Conservation (phyloP, 805 yeast species). For the Barnettozyma wickerhamii region DNA sequence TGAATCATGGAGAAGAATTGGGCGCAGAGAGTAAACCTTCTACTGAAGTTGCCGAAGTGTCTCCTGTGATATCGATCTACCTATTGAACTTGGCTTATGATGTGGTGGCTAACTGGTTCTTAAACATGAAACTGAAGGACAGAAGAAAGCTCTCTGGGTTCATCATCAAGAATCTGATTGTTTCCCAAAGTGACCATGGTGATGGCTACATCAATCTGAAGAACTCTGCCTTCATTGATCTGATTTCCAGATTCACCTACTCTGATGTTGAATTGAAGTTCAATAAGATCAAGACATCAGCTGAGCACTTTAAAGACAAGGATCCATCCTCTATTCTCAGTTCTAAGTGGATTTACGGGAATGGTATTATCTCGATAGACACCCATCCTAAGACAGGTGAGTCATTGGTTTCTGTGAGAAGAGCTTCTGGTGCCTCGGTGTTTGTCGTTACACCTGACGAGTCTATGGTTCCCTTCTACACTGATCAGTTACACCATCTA, state of each 20-base stretch:
- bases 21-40: constrained; percentile 53
- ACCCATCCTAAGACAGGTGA: constrained; percentile 50
- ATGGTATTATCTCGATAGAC: constrained; percentile 50
- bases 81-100: constrained; percentile 58
- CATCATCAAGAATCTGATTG: constrained; percentile 51
- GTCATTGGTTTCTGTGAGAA: constrained; percentile 46
- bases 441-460: constrained; percentile 42
- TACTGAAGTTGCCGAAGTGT: constrained; percentile 40
- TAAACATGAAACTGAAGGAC: constrained; percentile 55
- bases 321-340: constrained; percentile 19
- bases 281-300: constrained; percentile 18
- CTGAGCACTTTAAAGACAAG: constrained; percentile 23
- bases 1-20: constrained; percentile 38
- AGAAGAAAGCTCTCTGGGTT: constrained; percentile 59
- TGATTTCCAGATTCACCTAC: constrained; percentile 62
- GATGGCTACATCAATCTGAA: constrained; percentile 35
- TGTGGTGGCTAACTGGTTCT: constrained; percentile 68
- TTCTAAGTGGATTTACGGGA: constrained; percentile 59
- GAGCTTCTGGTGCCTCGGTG: constrained; percentile 62
- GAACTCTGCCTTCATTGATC: constrained; percentile 60
- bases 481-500: constrained; percentile 21
- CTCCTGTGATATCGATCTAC: constrained; percentile 55
- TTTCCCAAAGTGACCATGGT: constrained; percentile 34
- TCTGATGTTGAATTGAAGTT: constrained; percentile 56
- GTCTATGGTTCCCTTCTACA: constrained; percentile 30